phyloP scores from a whole-genome alignment of 2,329 filamentous ascomycete genomes.

The Alternaria sp. region DNA sequence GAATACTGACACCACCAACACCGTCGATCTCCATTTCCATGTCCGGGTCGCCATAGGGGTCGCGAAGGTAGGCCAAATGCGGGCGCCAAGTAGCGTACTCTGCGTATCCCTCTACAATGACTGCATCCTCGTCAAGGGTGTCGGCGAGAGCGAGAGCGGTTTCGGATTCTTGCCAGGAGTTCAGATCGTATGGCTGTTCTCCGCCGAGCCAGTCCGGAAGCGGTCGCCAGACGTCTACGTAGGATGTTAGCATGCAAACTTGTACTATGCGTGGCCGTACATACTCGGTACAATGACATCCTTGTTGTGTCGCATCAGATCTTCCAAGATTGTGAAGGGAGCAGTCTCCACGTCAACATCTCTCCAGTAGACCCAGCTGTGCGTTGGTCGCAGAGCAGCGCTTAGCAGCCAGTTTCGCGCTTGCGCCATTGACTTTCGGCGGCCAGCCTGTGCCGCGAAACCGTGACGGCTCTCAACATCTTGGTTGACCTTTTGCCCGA shows the following conservation, averaged over 20 bases:
- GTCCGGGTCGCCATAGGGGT: conserved; percentile 96
- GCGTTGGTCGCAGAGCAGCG: conserved; percentile 88
- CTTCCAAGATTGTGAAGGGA: conserved; percentile 94
- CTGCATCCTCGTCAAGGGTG: conserved; percentile 94
- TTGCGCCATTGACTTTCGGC: conserved; percentile 97
- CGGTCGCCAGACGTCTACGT: conserved; percentile 86
- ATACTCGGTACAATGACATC: conserved; percentile 97
- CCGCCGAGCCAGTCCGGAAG: conserved; percentile 98
- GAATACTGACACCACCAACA: conserved; percentile 94
- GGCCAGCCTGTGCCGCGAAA: conserved; percentile 91
- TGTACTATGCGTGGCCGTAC: not conserved
- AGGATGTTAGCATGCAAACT: conserved; percentile 21
- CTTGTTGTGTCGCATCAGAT: conserved; percentile 98
- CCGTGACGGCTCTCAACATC: conserved; percentile 97
- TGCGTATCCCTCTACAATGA: conserved; percentile 98
- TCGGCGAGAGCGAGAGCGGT: conserved; percentile 92
- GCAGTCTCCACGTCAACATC: conserved; percentile 98
- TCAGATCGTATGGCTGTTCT: conserved; percentile 97
- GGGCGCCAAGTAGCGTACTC: conserved; percentile 99
- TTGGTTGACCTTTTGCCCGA: conserved; percentile 96
- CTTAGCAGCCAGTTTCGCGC: conserved; percentile 96
- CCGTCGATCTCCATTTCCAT: conserved; percentile 99
- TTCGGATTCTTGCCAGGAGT: conserved; percentile 99
- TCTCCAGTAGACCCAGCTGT: conserved; percentile 99
- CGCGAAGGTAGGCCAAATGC: conserved; percentile 93